These are phyloP conservation scores for Artemisia tridentata DNA, from an alignment of 129 eudicot genomes.

Conservation along the genomic window DNA sequence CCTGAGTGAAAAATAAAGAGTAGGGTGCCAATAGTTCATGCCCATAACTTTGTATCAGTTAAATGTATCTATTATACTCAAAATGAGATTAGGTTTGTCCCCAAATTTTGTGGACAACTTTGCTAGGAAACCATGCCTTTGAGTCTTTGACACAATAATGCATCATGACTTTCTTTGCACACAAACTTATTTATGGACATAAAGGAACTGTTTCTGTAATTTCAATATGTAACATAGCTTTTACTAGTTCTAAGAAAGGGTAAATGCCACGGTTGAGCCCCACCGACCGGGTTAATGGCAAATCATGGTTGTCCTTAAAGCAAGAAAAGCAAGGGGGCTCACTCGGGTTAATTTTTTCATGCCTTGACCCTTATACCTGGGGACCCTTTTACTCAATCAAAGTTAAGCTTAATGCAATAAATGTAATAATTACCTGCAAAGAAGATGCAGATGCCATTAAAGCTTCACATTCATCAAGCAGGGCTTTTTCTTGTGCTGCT, in stretches of 20 bases:
- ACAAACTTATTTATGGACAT: background rate
- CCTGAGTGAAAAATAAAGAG: slow-evolving; percentile 22
- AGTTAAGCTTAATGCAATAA: slow-evolving; percentile 14
- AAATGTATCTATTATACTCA: too few relatives aligned
- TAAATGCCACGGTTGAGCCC: too few relatives aligned
- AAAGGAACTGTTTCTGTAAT: background rate
- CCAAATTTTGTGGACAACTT: slow-evolving; percentile 24
- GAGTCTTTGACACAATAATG: slow-evolving; percentile 11
- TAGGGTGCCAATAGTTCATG: slow-evolving; percentile 20
- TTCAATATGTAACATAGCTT: background rate
- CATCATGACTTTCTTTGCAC: background rate
- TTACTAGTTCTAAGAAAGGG: too few relatives aligned
- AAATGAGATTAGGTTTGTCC: slow-evolving; percentile 18
- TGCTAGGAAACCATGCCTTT: slow-evolving; percentile 18
- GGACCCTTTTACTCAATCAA: background rate
- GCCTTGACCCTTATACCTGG: too few relatives aligned
- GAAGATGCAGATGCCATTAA: slow-evolving; percentile 58
- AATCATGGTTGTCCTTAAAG: too few relatives aligned
- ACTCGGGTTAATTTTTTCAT: too few relatives aligned
- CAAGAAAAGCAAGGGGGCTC: too few relatives aligned
- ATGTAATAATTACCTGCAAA: slow-evolving; percentile 62
- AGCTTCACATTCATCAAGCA: slow-evolving; percentile 81
- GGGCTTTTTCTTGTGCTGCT: slow-evolving; percentile 79
- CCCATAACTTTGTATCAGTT: slow-evolving; percentile 19
- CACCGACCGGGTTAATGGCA: too few relatives aligned